phyloP scores from a whole-genome alignment of 2,329 filamentous ascomycete species.

The Sarocladium kiliense region DNA sequence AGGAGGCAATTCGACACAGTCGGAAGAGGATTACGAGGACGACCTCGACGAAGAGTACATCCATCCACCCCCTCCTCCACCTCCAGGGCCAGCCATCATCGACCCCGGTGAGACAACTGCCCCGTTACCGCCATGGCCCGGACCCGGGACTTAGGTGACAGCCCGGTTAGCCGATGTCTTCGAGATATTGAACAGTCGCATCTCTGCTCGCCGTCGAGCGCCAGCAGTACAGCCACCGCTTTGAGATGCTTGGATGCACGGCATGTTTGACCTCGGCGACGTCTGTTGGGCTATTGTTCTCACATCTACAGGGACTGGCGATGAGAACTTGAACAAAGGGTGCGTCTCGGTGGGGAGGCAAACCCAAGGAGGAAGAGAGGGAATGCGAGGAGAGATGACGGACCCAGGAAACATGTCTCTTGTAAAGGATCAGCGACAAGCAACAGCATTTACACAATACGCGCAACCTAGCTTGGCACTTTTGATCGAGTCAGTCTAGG shows the following conservation, averaged over 20 bases:
- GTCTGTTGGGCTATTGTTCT: not conserved
- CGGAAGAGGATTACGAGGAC: conserved; percentile 34
- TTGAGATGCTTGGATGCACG: not conserved
- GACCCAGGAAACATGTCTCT: not conserved
- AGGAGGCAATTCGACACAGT: conserved; percentile 29
- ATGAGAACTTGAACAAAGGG: not conserved
- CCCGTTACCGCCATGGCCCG: conserved; percentile 4
- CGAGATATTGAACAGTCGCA: not conserved
- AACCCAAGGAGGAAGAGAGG: not conserved
- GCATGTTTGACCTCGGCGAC: not conserved
- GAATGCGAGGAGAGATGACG: not conserved
- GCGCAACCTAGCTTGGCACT: not conserved
- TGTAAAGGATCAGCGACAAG: not conserved
- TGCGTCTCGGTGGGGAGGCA: conserved; percentile 11
- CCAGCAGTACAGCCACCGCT: not conserved
- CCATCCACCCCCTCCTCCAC: conserved; percentile 13
- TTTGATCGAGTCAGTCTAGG: not conserved
- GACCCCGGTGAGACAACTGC: not conserved
- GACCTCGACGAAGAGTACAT: conserved; percentile 22
- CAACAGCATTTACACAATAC: not conserved
- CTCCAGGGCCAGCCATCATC: conserved; percentile 11
- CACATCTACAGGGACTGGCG: not conserved
- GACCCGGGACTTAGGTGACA: conserved; percentile 8
- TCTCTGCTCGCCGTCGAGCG: not conserved
- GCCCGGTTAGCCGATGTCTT: conserved; percentile 1